Percentiles rank a stretch among this genome's conserved stretches.
Conservation (phyloP, 352 stramenopile genomes). For the Pythium myriotylum region DNA sequence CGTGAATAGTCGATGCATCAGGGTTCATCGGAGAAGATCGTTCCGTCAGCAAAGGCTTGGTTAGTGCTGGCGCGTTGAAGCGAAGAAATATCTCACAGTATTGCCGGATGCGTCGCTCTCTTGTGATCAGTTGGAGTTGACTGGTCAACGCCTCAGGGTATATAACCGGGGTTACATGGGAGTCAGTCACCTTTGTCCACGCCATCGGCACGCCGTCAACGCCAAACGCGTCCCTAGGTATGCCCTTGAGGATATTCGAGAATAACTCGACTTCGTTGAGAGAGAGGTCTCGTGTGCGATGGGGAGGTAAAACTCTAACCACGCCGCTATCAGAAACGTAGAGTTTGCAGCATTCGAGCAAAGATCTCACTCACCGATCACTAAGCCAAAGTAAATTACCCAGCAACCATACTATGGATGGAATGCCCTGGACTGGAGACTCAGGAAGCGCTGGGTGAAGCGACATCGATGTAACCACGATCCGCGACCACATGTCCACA, state of each 20-base stretch:
- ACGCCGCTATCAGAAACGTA: no score
- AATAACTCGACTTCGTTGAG: constrained; percentile 44
- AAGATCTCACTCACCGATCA: constrained; percentile 23
- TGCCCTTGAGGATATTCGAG: constrained; percentile 46
- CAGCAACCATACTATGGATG: constrained; percentile 60
- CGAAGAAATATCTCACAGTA: constrained; percentile 50
- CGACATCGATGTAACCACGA: constrained; percentile 21
- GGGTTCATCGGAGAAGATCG: constrained; percentile 54
- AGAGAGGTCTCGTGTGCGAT: constrained; percentile 23
- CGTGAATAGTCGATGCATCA: constrained; percentile 38
- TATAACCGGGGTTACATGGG: constrained; percentile 64
- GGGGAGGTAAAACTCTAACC: background rate
- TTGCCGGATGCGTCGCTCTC: constrained; percentile 48
- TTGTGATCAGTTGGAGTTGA: constrained; percentile 54
- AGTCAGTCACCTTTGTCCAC: constrained; percentile 74
- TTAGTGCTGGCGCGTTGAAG: constrained; percentile 41
- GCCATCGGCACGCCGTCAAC: constrained; percentile 49
- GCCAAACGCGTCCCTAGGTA: constrained; percentile 56
- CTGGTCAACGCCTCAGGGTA: constrained; percentile 55
- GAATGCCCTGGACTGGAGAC: constrained; percentile 48
- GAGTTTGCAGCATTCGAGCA: no score
- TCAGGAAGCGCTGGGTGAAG: constrained; percentile 28
- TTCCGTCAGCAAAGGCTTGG: constrained; percentile 38
- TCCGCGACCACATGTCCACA: constrained; percentile 31
- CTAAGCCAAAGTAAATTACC: constrained; percentile 68